Evolutionary conservation across 805 yeast species (phyloP), one percentile per base, ranked within the genome.

Genomic region (Pichia phayaonensis): DNA sequence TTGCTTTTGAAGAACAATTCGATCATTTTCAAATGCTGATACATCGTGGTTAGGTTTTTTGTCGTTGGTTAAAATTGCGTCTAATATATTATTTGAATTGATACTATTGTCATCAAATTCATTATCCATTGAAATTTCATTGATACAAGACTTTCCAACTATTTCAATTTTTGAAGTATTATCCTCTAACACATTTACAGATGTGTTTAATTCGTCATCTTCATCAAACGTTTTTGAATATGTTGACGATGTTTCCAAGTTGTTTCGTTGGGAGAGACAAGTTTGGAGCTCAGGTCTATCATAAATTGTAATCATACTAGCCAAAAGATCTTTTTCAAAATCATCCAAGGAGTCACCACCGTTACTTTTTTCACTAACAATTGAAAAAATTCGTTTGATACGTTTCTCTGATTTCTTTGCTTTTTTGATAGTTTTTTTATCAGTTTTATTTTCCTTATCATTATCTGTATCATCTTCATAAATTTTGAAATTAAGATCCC

Each of bases 261-360:
- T 18, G n/a, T 41, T 46, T 22, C n/a, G 16, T 11, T 23, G 41
- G 2, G 23, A 22, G 34, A 22, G 23, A 7, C 40, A 44, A 6
- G 31, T 11, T 3, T 41, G 23, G 2, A 7, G 4, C 15, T 22
- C 20, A 10, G 8, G 16, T 38, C 24, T 26, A 13, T 24, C 8
- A 21, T n/a, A 15, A 2, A 43, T 27, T 15, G 16, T 24, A 38
- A 16, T 21, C 6, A 21, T n/a, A 42, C 46, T 38, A 11, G 24
- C 46, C 12, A 47, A 15, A 12, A 47, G 26, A 8, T 47, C 40
- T 27, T 31, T 42, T 36, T 47, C 50, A 16, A 47, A 43, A 2
- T 39, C 26, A 16, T 38, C 42, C 2, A 47, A 40, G 18, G 43
- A 42, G n/a, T 42, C 26, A 20, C 18, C n/a, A 27, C 8, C n/a